phyloP scores from a whole-genome alignment of 2,329 filamentous ascomycete genomes.

The Arthrinium puccinioides region DNA sequence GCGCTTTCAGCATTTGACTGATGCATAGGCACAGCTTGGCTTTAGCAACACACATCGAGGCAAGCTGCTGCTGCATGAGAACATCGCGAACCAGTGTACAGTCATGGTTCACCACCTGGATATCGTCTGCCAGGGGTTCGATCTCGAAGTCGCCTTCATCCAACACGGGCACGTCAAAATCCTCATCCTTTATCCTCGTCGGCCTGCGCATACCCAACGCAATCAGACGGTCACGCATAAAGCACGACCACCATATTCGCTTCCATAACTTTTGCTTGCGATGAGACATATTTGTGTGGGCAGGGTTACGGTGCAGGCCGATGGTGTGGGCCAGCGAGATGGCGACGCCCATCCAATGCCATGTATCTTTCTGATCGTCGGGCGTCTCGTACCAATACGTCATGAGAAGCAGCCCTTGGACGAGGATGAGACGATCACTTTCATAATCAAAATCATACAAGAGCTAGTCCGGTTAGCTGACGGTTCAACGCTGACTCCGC shows the following conservation, averaged over 20 bases:
- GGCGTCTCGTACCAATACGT: conserved; percentile 98
- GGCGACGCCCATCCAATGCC: conserved; percentile 98
- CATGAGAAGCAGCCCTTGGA: conserved; percentile 85
- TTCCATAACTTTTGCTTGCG: conserved; percentile 82
- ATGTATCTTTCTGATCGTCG: conserved; percentile 95
- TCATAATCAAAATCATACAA: conserved; percentile 97
- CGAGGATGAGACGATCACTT: conserved; percentile 77
- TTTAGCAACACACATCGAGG: conserved; percentile 85
- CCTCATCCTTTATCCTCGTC: conserved; percentile 85
- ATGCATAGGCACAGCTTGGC: conserved; percentile 85
- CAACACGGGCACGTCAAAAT: conserved; percentile 91
- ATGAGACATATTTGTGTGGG: conserved; percentile 64
- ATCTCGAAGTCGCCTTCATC: conserved; percentile 80
- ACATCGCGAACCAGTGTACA: conserved; percentile 66
- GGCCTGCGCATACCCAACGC: conserved; percentile 90
- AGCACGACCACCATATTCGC: conserved; percentile 96
- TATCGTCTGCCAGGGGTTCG: conserved; percentile 56
- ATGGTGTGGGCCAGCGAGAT: conserved; percentile 91
- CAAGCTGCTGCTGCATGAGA: conserved; percentile 69
- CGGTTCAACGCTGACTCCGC: conserved; percentile 2
- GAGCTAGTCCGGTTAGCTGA: conserved; percentile 45
- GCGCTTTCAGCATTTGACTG: conserved; percentile 80
- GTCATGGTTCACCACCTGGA: conserved; percentile 60
- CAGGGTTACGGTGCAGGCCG: conserved; percentile 80
- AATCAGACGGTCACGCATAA: conserved; percentile 88